These are phyloP conservation scores for Syncephalastrum racemosum DNA, from an alignment of 371 early-diverging fungal genomes.

Conservation along the genomic window DNA sequence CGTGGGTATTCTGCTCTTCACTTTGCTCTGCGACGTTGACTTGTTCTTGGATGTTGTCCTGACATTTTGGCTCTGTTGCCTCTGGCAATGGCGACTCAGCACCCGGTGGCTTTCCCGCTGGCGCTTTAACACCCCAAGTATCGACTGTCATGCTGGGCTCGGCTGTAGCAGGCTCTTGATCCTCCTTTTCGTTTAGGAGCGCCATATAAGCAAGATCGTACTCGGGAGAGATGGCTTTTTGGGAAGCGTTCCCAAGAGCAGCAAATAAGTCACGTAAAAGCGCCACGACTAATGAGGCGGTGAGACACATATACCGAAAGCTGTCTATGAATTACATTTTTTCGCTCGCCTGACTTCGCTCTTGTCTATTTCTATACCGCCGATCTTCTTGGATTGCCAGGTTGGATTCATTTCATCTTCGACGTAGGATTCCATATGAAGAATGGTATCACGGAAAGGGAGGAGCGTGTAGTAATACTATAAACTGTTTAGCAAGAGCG, in stretches of 20 bases:
- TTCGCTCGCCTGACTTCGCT: conserved; percentile 50
- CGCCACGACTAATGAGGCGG: conserved; percentile 32
- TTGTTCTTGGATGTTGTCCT: too few species aligned
- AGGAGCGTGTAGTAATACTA: conserved; percentile 78
- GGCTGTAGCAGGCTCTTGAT: not conserved
- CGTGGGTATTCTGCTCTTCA: too few species aligned
- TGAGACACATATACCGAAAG: not conserved
- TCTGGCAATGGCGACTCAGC: not conserved
- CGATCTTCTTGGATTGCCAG: conserved; percentile 52
- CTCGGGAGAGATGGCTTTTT: conserved; percentile 48
- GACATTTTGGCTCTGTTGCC: too few species aligned
- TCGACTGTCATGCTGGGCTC: not conserved
- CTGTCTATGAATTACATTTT: conserved; percentile 38
- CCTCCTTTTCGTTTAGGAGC: conserved; percentile 41
- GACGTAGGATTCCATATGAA: conserved; percentile 48
- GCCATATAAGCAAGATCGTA: conserved; percentile 56
- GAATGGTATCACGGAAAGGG: conserved; percentile 62
- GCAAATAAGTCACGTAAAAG: conserved; percentile 43
- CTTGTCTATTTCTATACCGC: conserved; percentile 61
- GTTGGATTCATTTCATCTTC: conserved; percentile 50
- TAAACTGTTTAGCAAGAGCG: conserved; percentile 8
- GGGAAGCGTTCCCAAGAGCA: conserved; percentile 31
- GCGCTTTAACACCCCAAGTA: not conserved
- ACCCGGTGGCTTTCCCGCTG: not conserved
- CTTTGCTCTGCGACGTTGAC: too few species aligned